Evolutionary conservation across 306 rosid genomes (phyloP), one percentile per base, ranked within the genome.

Genomic region (Clitoria ternatea): DNA sequence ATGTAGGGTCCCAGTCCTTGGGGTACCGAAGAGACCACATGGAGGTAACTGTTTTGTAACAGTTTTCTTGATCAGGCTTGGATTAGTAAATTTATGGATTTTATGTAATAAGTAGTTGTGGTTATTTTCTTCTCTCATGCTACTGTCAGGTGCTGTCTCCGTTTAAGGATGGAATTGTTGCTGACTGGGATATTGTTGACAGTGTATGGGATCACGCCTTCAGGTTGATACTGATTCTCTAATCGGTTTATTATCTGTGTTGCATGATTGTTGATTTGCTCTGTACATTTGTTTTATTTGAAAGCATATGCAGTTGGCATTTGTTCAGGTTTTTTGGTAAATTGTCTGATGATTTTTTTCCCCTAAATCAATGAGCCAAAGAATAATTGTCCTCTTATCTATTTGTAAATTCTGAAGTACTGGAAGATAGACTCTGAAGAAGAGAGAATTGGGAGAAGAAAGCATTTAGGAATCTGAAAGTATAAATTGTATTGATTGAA

Each of bases 191-290:
- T 60, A 89, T 92, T 75, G 96, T 91, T 74, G 97, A 91, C 79
- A 85, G 83, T 86, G 91, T 94, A 77, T 94, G 97, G 99, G 99
- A 94, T 65, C 99, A 94, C 70, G 99, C 99, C 66, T 87, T 94
- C 74, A 89, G 96, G 99, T 94, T 60, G 18, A 32, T 75, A 27
- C 60, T 61, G 64, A 73, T 63, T 49, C 6, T 83, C 33, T 74
- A 14, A 61, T 36, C 49, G 7, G 36, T 43, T 3, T 48, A 26
- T 22, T 8, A 59, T 48, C 24, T 57, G 35, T 50, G 24, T 32
- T 40, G n/a, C 53, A 61, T 48, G n/a, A 49, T 12, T 44, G 1
- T 54, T 40, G 17, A 30, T 17, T 61, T 73, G 42, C 24, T 30
- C 45, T 48, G 17, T 56, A 26, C 14, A 19, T 11, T 66, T 53